A percentile compares a stretch with the other conserved stretches of the same genome.
Evolutionary conservation across 2,329 filamentous ascomycete species (phyloP).

Genomic region (Cladosporium sp.): DNA sequence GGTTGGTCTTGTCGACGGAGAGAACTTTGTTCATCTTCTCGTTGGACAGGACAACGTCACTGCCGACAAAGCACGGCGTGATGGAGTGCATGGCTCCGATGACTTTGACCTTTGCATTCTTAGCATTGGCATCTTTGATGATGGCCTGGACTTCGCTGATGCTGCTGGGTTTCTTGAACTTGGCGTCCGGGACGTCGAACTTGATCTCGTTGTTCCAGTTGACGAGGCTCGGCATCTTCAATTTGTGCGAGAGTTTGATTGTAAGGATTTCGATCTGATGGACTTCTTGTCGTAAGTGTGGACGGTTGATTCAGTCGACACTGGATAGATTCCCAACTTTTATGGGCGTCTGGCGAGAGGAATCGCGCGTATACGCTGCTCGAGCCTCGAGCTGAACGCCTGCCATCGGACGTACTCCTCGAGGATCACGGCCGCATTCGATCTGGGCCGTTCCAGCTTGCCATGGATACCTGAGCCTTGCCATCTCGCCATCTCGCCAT

Average conservation of each 20-base stretch:
- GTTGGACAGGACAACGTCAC: slow-evolving; percentile 14
- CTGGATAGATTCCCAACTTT: neutral
- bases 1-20: slow-evolving; percentile 13
- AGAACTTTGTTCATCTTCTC: slow-evolving; percentile 16
- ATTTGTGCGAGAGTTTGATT: neutral
- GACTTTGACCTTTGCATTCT: slow-evolving; percentile 19
- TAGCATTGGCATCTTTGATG: slow-evolving; percentile 16
- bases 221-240: slow-evolving; percentile 6
- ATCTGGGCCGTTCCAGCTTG: neutral
- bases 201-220: slow-evolving; percentile 22
- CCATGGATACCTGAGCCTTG: neutral
- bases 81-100: slow-evolving; percentile 21
- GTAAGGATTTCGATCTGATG: neutral
- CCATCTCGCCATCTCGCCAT: neutral
- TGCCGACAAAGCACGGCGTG: slow-evolving; percentile 19
- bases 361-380: neutral
- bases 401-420: neutral
- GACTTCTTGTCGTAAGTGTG: neutral
- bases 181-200: slow-evolving; percentile 15
- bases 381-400: neutral
- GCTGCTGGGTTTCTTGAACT: slow-evolving; percentile 18
- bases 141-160: slow-evolving; percentile 18
- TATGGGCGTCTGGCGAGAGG: neutral
- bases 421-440: neutral
- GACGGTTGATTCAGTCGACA: neutral